Conservation (phyloP, 2,329 filamentous ascomycete species). For the Colletotrichum trifolii region DNA sequence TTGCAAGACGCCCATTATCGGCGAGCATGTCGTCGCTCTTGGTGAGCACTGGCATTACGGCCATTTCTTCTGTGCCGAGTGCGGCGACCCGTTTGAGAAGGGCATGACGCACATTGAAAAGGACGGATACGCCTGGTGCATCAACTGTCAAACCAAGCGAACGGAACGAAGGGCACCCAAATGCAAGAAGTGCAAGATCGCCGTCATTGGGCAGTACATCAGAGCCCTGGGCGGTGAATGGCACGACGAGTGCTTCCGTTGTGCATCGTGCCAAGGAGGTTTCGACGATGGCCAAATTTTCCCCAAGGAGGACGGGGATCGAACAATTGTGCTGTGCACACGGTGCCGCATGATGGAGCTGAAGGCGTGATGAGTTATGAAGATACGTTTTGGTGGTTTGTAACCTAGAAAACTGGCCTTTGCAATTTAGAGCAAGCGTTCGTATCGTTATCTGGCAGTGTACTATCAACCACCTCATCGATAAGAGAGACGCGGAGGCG, state of each 20-base stretch:
- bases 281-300: slow-evolving; percentile 76
- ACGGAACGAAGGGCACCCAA: slow-evolving; percentile 90
- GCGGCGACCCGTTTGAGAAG: slow-evolving; percentile 89
- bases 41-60: slow-evolving; percentile 97
- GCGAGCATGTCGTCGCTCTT: slow-evolving; percentile 92
- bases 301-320: slow-evolving; percentile 56
- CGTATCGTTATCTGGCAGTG: not conserved
- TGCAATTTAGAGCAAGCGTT: not conserved
- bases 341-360: slow-evolving; percentile 68
- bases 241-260: slow-evolving; percentile 93
- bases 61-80: slow-evolving; percentile 99
- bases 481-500: not conserved
- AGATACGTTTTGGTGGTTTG: not conserved
- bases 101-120: slow-evolving; percentile 85
- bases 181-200: slow-evolving; percentile 84
- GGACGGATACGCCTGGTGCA: slow-evolving; percentile 97
- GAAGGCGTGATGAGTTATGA: slow-evolving; percentile 56
- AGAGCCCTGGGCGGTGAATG: slow-evolving; percentile 91
- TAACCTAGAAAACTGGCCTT: too few relatives aligned
- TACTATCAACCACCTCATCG: too few relatives aligned
- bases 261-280: slow-evolving; percentile 69
- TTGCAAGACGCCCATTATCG: slow-evolving; percentile 96
- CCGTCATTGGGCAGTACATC: slow-evolving; percentile 90
- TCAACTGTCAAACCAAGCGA: slow-evolving; percentile 90
- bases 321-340: slow-evolving; percentile 67